phyloP scores from a whole-genome alignment of 1,284 basidiomycete species.

The Stygiomarasmius scandens region DNA sequence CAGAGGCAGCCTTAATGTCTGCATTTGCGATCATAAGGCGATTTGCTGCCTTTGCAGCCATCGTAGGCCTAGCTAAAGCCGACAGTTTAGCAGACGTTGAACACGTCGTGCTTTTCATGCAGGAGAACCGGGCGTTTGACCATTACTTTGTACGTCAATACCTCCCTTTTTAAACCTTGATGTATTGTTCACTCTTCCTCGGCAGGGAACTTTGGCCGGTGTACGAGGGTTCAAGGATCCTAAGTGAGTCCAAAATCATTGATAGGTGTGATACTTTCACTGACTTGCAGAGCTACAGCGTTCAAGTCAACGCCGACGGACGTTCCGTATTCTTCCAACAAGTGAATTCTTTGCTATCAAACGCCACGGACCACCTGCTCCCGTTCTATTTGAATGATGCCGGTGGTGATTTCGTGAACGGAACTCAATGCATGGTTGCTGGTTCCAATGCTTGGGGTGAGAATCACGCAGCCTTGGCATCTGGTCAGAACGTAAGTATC shows the following conservation, averaged over 20 bases:
- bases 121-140: slow-evolving; percentile 16
- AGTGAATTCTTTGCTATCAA: slow-evolving; percentile 12
- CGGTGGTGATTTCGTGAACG: slow-evolving; percentile 12
- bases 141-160: slow-evolving; percentile 9
- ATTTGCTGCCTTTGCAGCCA: too few relatives aligned
- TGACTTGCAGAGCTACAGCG: not conserved
- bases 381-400: slow-evolving; percentile 8
- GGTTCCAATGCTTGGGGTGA: slow-evolving; percentile 14
- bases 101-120: slow-evolving; percentile 14
- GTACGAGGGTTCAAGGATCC: slow-evolving; percentile 16
- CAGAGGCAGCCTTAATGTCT: too few relatives aligned
- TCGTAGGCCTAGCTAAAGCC: not conserved
- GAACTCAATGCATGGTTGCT: slow-evolving; percentile 11
- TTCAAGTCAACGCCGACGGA: slow-evolving; percentile 11
- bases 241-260: slow-evolving; percentile 1
- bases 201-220: slow-evolving; percentile 12
- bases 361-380: slow-evolving; percentile 9
- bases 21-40: too few relatives aligned
- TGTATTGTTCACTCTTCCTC: not conserved
- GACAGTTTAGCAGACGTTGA: slow-evolving; percentile 14
- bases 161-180: not conserved
- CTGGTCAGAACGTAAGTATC: slow-evolving; percentile 9
- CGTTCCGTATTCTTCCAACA: slow-evolving; percentile 13
- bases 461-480: slow-evolving; percentile 12
- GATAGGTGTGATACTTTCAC: not conserved